These are phyloP conservation scores for Spinacia oleracea DNA, from an alignment of 179 eudicot genomes.

Conservation along the genomic window DNA sequence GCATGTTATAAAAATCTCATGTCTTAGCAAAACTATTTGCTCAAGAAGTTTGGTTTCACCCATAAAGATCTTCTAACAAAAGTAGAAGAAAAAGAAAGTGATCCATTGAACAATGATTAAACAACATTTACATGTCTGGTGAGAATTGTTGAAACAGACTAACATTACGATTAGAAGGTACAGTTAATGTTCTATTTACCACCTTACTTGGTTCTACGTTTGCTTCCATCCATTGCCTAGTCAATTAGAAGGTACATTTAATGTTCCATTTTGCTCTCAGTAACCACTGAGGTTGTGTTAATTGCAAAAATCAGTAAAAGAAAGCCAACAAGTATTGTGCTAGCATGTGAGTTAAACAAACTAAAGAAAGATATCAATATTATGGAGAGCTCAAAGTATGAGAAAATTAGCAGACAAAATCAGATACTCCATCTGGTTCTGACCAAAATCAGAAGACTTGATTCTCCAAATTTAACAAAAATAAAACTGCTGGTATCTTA, in stretches of 20 bases:
- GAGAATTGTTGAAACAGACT: conserved; percentile 16
- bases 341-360: conserved; percentile 36
- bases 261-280: background rate
- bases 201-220: too few species aligned
- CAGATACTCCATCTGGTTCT: conserved; percentile 42
- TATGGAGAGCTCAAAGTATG: conserved; percentile 34
- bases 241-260: background rate
- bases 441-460: too few species aligned
- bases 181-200: too few species aligned
- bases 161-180: too few species aligned
- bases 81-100: conserved; percentile 40
- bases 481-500: too few species aligned
- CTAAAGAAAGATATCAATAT: conserved; percentile 34
- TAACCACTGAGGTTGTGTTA: conserved; percentile 11
- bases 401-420: conserved; percentile 29
- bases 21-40: conserved; percentile 29
- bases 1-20: conserved; percentile 62
- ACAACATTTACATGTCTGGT: conserved; percentile 42
- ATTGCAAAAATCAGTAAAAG: conserved; percentile 25
- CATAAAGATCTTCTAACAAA: background rate
- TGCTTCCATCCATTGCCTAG: too few species aligned
- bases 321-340: conserved; percentile 16
- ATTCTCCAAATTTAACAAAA: too few species aligned
- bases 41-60: conserved; percentile 3
- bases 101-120: conserved; percentile 30